Percentiles rank a stretch among this genome's conserved stretches.
These are phyloP conservation scores for Pythium apleroticum DNA, from an alignment of 352 stramenopile species.

Conservation along the genomic window DNA sequence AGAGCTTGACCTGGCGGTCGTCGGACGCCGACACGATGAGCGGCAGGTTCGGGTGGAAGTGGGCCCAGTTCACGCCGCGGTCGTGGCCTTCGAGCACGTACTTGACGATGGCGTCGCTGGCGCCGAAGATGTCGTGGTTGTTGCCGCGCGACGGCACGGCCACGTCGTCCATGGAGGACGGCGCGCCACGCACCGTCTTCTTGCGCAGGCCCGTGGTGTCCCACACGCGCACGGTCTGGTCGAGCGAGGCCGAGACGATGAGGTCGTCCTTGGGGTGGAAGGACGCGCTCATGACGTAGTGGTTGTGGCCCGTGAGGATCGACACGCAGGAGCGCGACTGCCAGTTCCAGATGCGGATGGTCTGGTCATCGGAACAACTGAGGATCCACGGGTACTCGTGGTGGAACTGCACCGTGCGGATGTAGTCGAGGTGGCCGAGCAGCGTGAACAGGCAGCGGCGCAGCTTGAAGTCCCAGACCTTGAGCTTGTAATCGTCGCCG, in stretches of 20 bases:
- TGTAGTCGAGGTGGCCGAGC: constrained; percentile 99
- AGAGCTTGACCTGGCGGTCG: constrained; percentile 99
- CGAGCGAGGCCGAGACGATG: constrained; percentile 98
- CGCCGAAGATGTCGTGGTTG: constrained; percentile 97
- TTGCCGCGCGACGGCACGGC: constrained; percentile 47
- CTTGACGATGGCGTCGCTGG: constrained; percentile 99
- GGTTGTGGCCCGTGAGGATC: constrained; percentile 99
- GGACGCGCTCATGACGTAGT: constrained; percentile 99
- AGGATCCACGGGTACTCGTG: constrained; percentile 99
- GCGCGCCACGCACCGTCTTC: constrained; percentile 95
- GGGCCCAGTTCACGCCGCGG: constrained; percentile 99
- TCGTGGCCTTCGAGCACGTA: constrained; percentile 99
- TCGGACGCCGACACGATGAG: constrained; percentile 98
- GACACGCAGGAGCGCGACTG: constrained; percentile 97
- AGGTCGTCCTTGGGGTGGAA: constrained; percentile 99
- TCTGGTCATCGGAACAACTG: constrained; percentile 98
- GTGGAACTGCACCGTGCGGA: constrained; percentile 99
- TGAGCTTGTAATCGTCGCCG: constrained; percentile 99
- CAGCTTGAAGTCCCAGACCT: constrained; percentile 99
- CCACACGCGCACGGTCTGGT: constrained; percentile 99
- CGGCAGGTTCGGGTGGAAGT: constrained; percentile 98
- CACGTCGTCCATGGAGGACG: constrained; percentile 76
- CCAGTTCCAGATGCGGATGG: constrained; percentile 99
- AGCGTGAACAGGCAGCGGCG: constrained; percentile 98
- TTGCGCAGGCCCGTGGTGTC: constrained; percentile 99